These are phyloP conservation scores for Globisporangium barbulae DNA, from an alignment of 352 stramenopile genomes.

Conservation along the genomic window DNA sequence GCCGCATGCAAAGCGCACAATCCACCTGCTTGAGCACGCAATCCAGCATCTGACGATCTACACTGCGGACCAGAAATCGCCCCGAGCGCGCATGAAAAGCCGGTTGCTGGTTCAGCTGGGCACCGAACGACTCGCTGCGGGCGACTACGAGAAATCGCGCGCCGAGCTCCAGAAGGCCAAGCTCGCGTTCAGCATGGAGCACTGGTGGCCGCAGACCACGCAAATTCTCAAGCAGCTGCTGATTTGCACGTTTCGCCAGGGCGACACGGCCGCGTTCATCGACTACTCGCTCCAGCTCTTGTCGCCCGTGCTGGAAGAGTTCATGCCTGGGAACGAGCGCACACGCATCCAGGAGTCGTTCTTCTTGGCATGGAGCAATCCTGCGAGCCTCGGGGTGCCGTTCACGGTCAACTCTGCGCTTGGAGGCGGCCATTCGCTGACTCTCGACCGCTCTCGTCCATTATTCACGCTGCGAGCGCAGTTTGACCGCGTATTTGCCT, in stretches of 20 bases:
- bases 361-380: slow-evolving; percentile 57
- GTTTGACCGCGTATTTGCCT: slow-evolving; percentile 66
- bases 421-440: slow-evolving; percentile 39
- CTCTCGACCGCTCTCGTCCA: slow-evolving; percentile 44
- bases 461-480: slow-evolving; percentile 49
- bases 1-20: slow-evolving; percentile 66
- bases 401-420: slow-evolving; percentile 42
- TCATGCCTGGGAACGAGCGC: slow-evolving; percentile 55
- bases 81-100: slow-evolving; percentile 70
- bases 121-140: slow-evolving; percentile 61
- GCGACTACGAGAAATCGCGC: slow-evolving; percentile 65
- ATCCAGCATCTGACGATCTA: slow-evolving; percentile 73
- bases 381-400: slow-evolving; percentile 29
- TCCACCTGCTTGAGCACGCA: slow-evolving; percentile 73
- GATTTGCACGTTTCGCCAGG: slow-evolving; percentile 69
- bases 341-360: slow-evolving; percentile 56
- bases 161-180: slow-evolving; percentile 73
- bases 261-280: slow-evolving; percentile 68
- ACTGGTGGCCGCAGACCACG: slow-evolving; percentile 71
- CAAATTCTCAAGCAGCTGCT: slow-evolving; percentile 77
- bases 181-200: slow-evolving; percentile 46
- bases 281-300: slow-evolving; percentile 79
- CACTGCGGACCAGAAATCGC: slow-evolving; percentile 56
- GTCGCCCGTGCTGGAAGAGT: slow-evolving; percentile 67
- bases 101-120: slow-evolving; percentile 70